phyloP scores from a whole-genome alignment of 495 filamentous ascomycete genomes.

The Lasiosphaeria hispida region DNA sequence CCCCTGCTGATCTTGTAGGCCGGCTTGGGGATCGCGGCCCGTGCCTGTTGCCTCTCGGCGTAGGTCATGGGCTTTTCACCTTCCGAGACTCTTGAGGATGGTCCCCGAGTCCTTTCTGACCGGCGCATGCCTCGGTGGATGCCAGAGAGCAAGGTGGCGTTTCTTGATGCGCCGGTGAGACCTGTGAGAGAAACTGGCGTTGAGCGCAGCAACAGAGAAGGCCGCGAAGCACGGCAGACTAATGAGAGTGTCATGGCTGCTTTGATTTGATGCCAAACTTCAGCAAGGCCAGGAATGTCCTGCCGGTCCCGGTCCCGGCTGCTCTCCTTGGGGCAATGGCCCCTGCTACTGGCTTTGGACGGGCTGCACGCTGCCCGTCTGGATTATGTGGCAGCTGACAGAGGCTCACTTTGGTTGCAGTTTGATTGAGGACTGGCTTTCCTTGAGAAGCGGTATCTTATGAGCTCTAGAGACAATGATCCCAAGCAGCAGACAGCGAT shows the following conservation, averaged over 20 bases:
- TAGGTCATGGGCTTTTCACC: conserved; percentile 23
- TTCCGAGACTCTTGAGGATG: neutral
- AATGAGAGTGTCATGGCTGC: conserved; percentile 22
- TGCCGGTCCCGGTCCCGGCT: neutral
- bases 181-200: conserved; percentile 11
- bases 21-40: conserved; percentile 21
- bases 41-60: conserved; percentile 24
- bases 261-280: too few relatives aligned
- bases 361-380: neutral
- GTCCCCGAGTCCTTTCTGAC: conserved; percentile 17
- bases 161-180: neutral
- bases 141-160: conserved; percentile 28
- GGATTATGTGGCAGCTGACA: neutral
- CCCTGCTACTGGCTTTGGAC: neutral
- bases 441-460: too few relatives aligned
- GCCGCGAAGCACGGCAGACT: conserved; percentile 22
- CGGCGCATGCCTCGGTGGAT: conserved; percentile 29
- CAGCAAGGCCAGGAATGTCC: too few relatives aligned
- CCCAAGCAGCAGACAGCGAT: too few relatives aligned
- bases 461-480: too few relatives aligned
- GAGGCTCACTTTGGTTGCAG: too few relatives aligned
- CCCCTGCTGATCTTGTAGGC: conserved; percentile 41
- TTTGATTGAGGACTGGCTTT: too few relatives aligned
- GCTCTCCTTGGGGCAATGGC: neutral
- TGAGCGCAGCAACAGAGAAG: conserved; percentile 1